Base-by-base conservation (phyloP, 345 rosid species). In the Aurinia saxatilis region DNA sequence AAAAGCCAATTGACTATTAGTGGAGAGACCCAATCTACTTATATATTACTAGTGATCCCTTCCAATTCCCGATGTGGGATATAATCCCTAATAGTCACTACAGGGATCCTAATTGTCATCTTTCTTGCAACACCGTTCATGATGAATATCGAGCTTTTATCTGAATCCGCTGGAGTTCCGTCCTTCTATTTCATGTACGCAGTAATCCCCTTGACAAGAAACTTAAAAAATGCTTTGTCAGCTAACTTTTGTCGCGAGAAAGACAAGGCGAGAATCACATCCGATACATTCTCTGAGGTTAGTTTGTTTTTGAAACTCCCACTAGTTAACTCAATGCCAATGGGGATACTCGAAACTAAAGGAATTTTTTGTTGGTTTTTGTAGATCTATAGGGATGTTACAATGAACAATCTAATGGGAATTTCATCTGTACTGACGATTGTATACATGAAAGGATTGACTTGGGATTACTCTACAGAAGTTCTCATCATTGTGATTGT, bases 391-490 rank as follows among this genome's bases (percentile, higher is more conserved):
- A 47, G 17, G 15, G 71, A 66, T 45, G 72, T 72, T 13, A 52
- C 67, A 9, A 36, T 72, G 76, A 72, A 66, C 45, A 72, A 66
- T 33, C 49, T 72, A 5, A 3, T 71, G n/a, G 69, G 70, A 7
- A 71, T 71, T 41, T 39, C 75, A 6, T 15, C 36, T 8, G 57
- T 71, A 40, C 11, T 71, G 41, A 70, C 60, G 14, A 71, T 71
- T 40, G 70, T 63, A 1, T 71, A 71, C 75, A 25, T 53, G 2
- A 57, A 60, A 64, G 70, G 37, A 56, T 34, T 71, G 34, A 42
- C 34, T 29, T 71, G 70, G 75, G 57, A 71, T 49, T 57, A 71
- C 51, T 41, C 65, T 5, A 56, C 59, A 2, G 54, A 71, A 71
- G 70, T 63, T 63, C 35, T 63, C 23, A 49, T 71, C 8, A 33